These are phyloP conservation scores for Cercospora janseana DNA, from an alignment of 2,329 filamentous ascomycete species.

Conservation along the genomic window DNA sequence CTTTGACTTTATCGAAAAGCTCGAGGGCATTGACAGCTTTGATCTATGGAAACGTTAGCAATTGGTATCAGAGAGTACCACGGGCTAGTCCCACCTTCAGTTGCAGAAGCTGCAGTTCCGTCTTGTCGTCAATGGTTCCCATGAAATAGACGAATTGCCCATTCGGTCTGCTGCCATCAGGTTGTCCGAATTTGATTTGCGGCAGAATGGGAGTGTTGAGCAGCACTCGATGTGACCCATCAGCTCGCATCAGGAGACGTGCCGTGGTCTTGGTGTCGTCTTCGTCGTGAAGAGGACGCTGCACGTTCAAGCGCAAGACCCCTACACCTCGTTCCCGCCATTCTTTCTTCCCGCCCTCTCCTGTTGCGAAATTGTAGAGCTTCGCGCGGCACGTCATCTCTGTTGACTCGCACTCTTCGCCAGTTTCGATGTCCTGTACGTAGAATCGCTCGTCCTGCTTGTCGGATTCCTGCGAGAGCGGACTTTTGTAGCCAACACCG, in stretches of 20 bases:
- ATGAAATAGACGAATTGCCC: slow-evolving; percentile 68
- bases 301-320: slow-evolving; percentile 78
- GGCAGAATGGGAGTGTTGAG: slow-evolving; percentile 80
- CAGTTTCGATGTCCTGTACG: slow-evolving; percentile 73
- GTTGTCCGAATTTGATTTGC: slow-evolving; percentile 73
- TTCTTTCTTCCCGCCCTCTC: slow-evolving; percentile 49
- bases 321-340: slow-evolving; percentile 92
- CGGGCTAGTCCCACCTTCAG: slow-evolving; percentile 51
- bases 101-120: slow-evolving; percentile 52
- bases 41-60: slow-evolving; percentile 37
- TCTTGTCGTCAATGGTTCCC: slow-evolving; percentile 54
- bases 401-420: slow-evolving; percentile 78
- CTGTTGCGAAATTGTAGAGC: slow-evolving; percentile 73
- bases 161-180: slow-evolving; percentile 60
- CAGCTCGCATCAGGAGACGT: slow-evolving; percentile 85
- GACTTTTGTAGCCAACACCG: slow-evolving; percentile 42
- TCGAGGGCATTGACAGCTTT: slow-evolving; percentile 46
- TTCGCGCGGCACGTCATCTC: slow-evolving; percentile 75
- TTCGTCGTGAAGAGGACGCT: slow-evolving; percentile 51
- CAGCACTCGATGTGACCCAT: slow-evolving; percentile 81
- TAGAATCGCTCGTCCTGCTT: slow-evolving; percentile 61
- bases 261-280: slow-evolving; percentile 53
- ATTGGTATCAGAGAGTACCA: slow-evolving; percentile 14
- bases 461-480: slow-evolving; percentile 50
- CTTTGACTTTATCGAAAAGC: slow-evolving; percentile 46